Percentiles rank a stretch among this genome's conserved stretches.
phyloP scores from a whole-genome alignment of 2,329 filamentous ascomycete species.

The Paecilomyces sp. region DNA sequence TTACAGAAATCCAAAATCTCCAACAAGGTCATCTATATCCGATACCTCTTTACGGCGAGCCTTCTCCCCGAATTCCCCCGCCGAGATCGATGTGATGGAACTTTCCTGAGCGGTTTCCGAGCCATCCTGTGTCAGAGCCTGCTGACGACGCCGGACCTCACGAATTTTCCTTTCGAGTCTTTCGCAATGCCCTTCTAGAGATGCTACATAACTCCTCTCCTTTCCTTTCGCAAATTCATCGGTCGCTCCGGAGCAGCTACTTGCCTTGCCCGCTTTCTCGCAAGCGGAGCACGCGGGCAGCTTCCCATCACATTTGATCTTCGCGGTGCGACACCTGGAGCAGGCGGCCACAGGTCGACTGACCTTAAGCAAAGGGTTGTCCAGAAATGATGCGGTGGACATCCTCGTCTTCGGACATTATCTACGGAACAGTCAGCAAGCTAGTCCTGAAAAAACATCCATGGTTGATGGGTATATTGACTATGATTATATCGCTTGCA shows the following conservation, averaged over 20 bases:
- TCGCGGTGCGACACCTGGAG: slow-evolving; percentile 77
- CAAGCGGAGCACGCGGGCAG: slow-evolving; percentile 91
- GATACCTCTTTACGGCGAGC: slow-evolving; percentile 61
- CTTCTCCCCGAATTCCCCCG: slow-evolving; percentile 19
- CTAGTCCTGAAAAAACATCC: not conserved
- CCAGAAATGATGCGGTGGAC: slow-evolving; percentile 29
- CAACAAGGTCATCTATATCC: slow-evolving; percentile 85
- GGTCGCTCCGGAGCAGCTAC: slow-evolving; percentile 86
- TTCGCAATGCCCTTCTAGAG: slow-evolving; percentile 85
- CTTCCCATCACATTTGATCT: slow-evolving; percentile 98
- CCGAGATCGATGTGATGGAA: slow-evolving; percentile 28
- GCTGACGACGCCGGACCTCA: slow-evolving; percentile 32
- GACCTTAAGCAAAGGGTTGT: slow-evolving; percentile 45
- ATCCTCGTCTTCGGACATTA: slow-evolving; percentile 18
- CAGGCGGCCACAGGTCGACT: slow-evolving; percentile 74
- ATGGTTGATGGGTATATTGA: not conserved
- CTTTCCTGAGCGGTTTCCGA: slow-evolving; percentile 22
- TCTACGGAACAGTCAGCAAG: not conserved
- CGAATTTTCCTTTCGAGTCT: slow-evolving; percentile 71
- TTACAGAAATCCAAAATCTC: slow-evolving; percentile 86
- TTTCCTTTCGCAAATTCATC: slow-evolving; percentile 95
- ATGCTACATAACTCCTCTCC: slow-evolving; percentile 92
- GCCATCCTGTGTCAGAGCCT: slow-evolving; percentile 16
- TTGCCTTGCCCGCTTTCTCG: slow-evolving; percentile 79
- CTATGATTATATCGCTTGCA: not conserved